phyloP scores from a whole-genome alignment of 192 early-diverging fungal genomes.

The Piromyces sp. region DNA sequence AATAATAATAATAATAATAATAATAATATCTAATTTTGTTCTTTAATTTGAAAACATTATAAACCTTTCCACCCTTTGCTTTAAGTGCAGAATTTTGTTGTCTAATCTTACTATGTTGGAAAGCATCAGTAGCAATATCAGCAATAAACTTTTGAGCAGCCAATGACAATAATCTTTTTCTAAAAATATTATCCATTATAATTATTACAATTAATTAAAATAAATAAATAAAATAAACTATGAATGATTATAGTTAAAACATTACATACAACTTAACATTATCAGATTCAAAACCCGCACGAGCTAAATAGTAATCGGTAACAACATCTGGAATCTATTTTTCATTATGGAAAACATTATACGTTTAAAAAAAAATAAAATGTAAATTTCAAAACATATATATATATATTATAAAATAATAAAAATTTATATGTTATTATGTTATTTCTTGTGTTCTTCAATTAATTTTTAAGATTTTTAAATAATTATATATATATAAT shows the following conservation, averaged over 20 bases:
- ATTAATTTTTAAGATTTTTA: too few species aligned
- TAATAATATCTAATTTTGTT: too few species aligned
- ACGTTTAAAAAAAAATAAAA: too few species aligned
- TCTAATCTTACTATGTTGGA: constrained; percentile 62
- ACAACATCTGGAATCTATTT: constrained; percentile 78
- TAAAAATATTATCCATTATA: not conserved
- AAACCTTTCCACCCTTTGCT: not conserved
- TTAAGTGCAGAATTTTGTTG: constrained; percentile 29
- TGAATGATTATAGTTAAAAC: too few species aligned
- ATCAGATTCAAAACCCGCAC: constrained; percentile 61
- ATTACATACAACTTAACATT: constrained; percentile 59
- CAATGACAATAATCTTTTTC: constrained; percentile 57
- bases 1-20: not conserved
- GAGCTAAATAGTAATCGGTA: constrained; percentile 74
- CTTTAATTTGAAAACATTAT: too few species aligned
- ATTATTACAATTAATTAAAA: too few species aligned
- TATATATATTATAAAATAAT: too few species aligned
- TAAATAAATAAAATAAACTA: too few species aligned
- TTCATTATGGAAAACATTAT: not conserved
- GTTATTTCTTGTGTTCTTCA: too few species aligned
- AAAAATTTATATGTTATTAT: too few species aligned
- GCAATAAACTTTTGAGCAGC: constrained; percentile 75
- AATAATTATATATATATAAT: too few species aligned
- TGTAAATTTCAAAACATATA: too few species aligned
- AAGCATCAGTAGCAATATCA: constrained; percentile 70